Evolutionary conservation across 192 early-diverging fungal species (phyloP).

Genomic region (Hyaloraphidium curvatum): DNA sequence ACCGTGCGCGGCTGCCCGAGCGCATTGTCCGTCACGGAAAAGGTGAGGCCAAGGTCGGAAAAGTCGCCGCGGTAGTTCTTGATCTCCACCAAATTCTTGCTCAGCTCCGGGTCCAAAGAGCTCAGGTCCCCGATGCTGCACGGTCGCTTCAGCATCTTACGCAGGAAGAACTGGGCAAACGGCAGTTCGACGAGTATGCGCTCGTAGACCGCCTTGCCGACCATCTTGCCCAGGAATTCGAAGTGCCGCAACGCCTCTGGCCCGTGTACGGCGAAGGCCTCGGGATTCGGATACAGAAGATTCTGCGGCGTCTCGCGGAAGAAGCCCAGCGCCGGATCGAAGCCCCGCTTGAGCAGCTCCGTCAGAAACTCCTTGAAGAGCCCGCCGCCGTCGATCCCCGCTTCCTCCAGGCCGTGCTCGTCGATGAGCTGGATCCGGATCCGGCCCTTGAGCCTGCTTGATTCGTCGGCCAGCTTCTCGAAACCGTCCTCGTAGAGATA

Average conservation of each 20-base stretch:
- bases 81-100: conserved; percentile 46
- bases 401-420: conserved; percentile 62
- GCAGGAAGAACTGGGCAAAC: conserved; percentile 70
- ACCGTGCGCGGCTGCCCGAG: conserved; percentile 12
- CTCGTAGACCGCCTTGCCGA: conserved; percentile 73
- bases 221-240: conserved; percentile 56
- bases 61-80: conserved; percentile 54
- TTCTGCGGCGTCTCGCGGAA: conserved; percentile 48
- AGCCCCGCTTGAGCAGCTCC: conserved; percentile 47
- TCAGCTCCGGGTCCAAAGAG: conserved; percentile 58
- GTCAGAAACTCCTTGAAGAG: conserved; percentile 97
- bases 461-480: no score
- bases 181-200: conserved; percentile 64
- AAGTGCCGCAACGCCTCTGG: conserved; percentile 32
- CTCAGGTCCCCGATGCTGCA: conserved; percentile 54
- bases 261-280: conserved; percentile 15
- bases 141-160: conserved; percentile 41
- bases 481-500: no score
- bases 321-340: conserved; percentile 45
- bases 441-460: conserved; percentile 47
- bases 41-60: conserved; percentile 41
- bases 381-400: conserved; percentile 91
- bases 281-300: conserved; percentile 52
- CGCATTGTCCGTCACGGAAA: conserved; percentile 37
- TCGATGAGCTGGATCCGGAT: conserved; percentile 75